Evolutionary conservation across 768 basidiomycete species (phyloP).

Genomic region (Phylloporus sp.): DNA sequence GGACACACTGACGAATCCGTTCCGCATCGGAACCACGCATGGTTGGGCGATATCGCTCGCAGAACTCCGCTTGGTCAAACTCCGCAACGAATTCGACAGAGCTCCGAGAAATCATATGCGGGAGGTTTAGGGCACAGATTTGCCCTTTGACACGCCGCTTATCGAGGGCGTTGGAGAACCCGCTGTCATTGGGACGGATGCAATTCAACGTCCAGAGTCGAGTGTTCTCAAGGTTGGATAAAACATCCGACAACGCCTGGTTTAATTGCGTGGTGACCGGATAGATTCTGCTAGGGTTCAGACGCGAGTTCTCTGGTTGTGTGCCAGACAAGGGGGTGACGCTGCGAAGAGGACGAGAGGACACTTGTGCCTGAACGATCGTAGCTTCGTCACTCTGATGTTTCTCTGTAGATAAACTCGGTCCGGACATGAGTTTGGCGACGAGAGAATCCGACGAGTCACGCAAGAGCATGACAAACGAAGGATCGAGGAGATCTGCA

Average conservation of each 20-base stretch:
- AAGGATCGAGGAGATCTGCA: constrained; percentile 49
- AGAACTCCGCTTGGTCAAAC: constrained; percentile 45
- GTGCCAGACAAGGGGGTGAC: constrained; percentile 34
- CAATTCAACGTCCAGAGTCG: constrained; percentile 54
- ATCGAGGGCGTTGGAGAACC: constrained; percentile 59
- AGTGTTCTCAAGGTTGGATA: constrained; percentile 41
- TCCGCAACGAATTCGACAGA: constrained; percentile 50
- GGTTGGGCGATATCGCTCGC: constrained; percentile 48
- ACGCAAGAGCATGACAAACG: constrained; percentile 50
- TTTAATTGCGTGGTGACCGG: constrained; percentile 58
- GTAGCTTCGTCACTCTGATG: constrained; percentile 53
- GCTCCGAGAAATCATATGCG: constrained; percentile 46
- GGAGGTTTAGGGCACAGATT: constrained; percentile 47
- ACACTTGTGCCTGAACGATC: constrained; percentile 62
- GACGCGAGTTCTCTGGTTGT: constrained; percentile 34
- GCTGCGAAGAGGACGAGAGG: constrained; percentile 49
- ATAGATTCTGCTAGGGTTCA: constrained; percentile 51
- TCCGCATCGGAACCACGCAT: constrained; percentile 44
- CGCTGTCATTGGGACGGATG: constrained; percentile 61
- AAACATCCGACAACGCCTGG: constrained; percentile 44
- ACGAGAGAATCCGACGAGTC: constrained; percentile 50
- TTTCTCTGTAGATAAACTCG: constrained; percentile 52
- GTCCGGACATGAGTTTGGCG: constrained; percentile 57
- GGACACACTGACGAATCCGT: constrained; percentile 46
- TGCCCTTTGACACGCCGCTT: constrained; percentile 57